Percentiles rank a stretch among this genome's conserved stretches.
Evolutionary conservation across 805 yeast genomes (phyloP).

Genomic region (Spathaspora passalidarum): DNA sequence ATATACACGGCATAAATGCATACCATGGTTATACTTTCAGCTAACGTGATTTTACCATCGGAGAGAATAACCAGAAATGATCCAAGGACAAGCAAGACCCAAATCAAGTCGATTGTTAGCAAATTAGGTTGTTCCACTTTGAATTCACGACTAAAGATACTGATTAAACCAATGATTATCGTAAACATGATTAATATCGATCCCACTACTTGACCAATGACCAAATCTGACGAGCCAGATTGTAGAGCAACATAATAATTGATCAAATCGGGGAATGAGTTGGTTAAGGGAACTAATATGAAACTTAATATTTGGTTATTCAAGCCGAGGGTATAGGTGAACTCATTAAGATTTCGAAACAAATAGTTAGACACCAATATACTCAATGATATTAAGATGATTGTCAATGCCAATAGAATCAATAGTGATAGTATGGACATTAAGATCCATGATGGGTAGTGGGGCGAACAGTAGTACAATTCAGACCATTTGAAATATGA

Average conservation of each 20-base stretch:
- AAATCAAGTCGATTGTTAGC: conserved; percentile 24
- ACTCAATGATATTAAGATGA: conserved; percentile 23
- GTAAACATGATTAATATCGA: conserved; percentile 31
- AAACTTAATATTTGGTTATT: conserved; percentile 30
- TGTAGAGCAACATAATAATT: conserved; percentile 30
- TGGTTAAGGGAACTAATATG: conserved; percentile 33
- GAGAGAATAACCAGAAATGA: conserved; percentile 26
- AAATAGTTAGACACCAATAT: conserved; percentile 33
- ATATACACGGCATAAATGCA: conserved; percentile 22
- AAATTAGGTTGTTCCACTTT: conserved; percentile 15
- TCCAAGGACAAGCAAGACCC: conserved; percentile 25
- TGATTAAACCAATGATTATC: conserved; percentile 32
- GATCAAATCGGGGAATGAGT: conserved; percentile 36
- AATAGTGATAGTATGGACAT: conserved; percentile 10
- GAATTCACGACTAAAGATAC: conserved; percentile 21
- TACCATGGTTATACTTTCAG: conserved; percentile 28
- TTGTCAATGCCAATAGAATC: conserved; percentile 13
- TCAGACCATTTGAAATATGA: conserved; percentile 25
- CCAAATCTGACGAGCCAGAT: conserved; percentile 27
- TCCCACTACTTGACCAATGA: conserved; percentile 38
- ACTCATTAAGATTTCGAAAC: conserved; percentile 25
- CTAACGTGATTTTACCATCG: conserved; percentile 31
- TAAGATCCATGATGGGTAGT: conserved; percentile 13
- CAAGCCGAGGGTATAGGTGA: conserved; percentile 21
- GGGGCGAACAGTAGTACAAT: conserved; percentile 25